Evolutionary conservation across 75 land plant species (phyloP).

Genomic region (Selaginella moellendorffii): DNA sequence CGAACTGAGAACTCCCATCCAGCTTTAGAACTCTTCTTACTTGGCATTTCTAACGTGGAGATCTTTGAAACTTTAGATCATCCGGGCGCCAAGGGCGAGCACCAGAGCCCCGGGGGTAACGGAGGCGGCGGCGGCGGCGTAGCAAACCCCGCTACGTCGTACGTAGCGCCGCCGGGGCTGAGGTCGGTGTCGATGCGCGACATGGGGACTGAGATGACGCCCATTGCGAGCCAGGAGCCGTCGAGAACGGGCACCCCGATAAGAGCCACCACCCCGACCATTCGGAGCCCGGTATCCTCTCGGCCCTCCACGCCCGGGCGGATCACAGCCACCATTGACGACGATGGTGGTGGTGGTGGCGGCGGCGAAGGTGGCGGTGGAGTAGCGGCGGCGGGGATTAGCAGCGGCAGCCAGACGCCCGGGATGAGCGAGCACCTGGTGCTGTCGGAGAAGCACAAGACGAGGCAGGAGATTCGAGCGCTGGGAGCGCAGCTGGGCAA

Average conservation of each 20-base stretch:
- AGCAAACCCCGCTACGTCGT: slow-evolving; percentile 22
- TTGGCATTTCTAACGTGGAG: slow-evolving; percentile 6
- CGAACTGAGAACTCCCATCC: slow-evolving; percentile 12
- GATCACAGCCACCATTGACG: background rate
- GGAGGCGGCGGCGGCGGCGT: background rate
- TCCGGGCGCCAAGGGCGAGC: background rate
- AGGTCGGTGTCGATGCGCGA: slow-evolving; percentile 78
- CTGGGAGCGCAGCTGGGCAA: slow-evolving; percentile 54
- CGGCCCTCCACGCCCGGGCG: slow-evolving; percentile 6
- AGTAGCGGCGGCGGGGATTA: background rate
- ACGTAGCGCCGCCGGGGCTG: slow-evolving; percentile 38
- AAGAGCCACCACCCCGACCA: slow-evolving; percentile 39
- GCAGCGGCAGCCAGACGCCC: slow-evolving; percentile 10
- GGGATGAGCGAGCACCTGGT: slow-evolving; percentile 10
- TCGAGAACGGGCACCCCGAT: slow-evolving; percentile 66
- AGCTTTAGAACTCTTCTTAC: slow-evolving; percentile 7
- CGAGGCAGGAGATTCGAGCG: slow-evolving; percentile 42
- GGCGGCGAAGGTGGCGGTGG: too few species aligned
- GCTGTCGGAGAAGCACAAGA: slow-evolving; percentile 44
- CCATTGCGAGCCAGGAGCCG: slow-evolving; percentile 73
- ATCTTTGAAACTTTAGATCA: slow-evolving; percentile 3
- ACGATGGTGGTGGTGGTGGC: background rate
- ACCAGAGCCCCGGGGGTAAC: background rate
- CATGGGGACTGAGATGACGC: slow-evolving; percentile 96
- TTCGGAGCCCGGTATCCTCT: slow-evolving; percentile 49